Evolutionary conservation across 2,329 filamentous ascomycete species (phyloP).

Genomic region (Colletotrichum eremochloae): DNA sequence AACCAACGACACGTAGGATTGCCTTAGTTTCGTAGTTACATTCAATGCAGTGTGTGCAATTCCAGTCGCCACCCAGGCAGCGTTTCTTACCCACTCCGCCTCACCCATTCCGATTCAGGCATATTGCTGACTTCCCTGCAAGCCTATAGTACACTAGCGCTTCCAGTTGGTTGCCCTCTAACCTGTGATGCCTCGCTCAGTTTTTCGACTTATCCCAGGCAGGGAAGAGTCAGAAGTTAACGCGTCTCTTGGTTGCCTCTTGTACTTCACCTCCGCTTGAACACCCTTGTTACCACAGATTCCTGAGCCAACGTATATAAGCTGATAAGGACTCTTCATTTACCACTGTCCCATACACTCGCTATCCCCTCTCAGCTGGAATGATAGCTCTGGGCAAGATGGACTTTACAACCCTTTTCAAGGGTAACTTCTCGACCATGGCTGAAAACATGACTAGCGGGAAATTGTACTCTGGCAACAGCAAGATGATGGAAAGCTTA

Average conservation of each 20-base stretch:
- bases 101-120: neutral
- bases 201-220: neutral
- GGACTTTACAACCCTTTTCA: slow-evolving; percentile 38
- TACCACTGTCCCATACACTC: neutral
- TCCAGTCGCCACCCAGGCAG: slow-evolving; percentile 16
- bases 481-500: slow-evolving; percentile 41
- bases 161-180: neutral
- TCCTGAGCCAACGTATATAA: slow-evolving; percentile 1
- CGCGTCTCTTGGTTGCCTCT: slow-evolving; percentile 7
- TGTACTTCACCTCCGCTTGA: neutral
- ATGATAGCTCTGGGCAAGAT: slow-evolving; percentile 37
- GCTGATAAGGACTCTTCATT: neutral
- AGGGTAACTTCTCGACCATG: slow-evolving; percentile 37
- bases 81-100: neutral
- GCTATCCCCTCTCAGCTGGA: neutral
- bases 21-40: neutral
- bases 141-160: slow-evolving; percentile 7
- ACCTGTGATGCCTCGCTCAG: neutral
- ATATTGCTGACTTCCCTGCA: neutral
- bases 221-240: neutral
- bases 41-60: neutral
- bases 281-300: neutral
- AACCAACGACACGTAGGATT: neutral
- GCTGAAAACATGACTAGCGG: slow-evolving; percentile 38
- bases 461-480: slow-evolving; percentile 26